A percentile compares a stretch with the other conserved stretches of the same genome.
These are phyloP conservation scores for Yamadazyma ubonensis DNA, from an alignment of 805 yeast species.

Conservation along the genomic window DNA sequence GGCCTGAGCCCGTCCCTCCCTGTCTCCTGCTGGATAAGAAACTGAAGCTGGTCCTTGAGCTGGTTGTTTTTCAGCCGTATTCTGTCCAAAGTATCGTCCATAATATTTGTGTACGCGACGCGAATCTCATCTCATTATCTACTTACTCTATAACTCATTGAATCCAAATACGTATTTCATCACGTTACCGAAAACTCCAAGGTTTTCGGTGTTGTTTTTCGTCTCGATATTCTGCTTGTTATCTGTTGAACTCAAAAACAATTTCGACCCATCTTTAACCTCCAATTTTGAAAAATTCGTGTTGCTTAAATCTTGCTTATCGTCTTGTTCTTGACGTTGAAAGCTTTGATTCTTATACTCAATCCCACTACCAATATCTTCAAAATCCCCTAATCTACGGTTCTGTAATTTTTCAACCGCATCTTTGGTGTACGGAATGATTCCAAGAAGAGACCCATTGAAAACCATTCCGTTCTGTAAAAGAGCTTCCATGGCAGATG, in stretches of 20 bases:
- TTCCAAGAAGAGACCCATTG: slow-evolving; percentile 67
- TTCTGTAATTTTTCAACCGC: slow-evolving; percentile 59
- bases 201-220: slow-evolving; percentile 26
- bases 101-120: neutral
- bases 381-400: slow-evolving; percentile 40
- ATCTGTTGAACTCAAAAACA: slow-evolving; percentile 29
- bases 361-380: slow-evolving; percentile 47
- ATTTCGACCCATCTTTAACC: slow-evolving; percentile 39
- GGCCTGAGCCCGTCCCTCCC: slow-evolving; percentile 5
- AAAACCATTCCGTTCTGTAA: slow-evolving; percentile 76
- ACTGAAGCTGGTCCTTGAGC: slow-evolving; percentile 13
- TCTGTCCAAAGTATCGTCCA: slow-evolving; percentile 17
- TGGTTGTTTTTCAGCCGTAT: slow-evolving; percentile 12
- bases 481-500: slow-evolving; percentile 78
- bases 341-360: slow-evolving; percentile 11
- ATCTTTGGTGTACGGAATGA: slow-evolving; percentile 61
- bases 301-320: slow-evolving; percentile 4
- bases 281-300: slow-evolving; percentile 31
- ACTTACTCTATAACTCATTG: slow-evolving; percentile 26
- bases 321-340: slow-evolving; percentile 6
- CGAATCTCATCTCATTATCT: neutral
- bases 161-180: slow-evolving; percentile 42
- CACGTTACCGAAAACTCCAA: slow-evolving; percentile 33
- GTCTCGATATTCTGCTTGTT: slow-evolving; percentile 21
- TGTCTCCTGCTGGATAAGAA: slow-evolving; percentile 13